Percentiles rank a stretch among this genome's conserved stretches.
Conservation (phyloP, 495 filamentous ascomycete species). For the Neurospora sublineolata region DNA sequence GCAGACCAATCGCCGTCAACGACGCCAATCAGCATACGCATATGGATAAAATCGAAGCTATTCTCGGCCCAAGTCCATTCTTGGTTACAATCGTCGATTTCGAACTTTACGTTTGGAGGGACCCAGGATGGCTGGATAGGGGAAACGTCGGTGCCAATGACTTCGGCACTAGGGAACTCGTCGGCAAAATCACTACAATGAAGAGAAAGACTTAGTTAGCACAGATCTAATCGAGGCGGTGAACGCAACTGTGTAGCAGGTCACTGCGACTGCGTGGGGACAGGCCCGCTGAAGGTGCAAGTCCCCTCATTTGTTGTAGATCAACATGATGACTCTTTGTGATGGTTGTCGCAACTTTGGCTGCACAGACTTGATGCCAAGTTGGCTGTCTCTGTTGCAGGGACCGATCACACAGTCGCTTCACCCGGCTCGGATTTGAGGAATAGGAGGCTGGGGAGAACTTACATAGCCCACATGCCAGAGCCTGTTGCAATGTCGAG, state of each 20-base stretch:
- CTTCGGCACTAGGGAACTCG: slow-evolving; percentile 35
- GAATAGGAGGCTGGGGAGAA: not conserved
- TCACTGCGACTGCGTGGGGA: not conserved
- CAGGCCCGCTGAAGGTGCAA: not conserved
- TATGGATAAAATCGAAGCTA: slow-evolving; percentile 42
- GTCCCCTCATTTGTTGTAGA: not conserved
- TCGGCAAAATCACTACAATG: slow-evolving; percentile 26
- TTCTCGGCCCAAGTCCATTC: slow-evolving; percentile 39
- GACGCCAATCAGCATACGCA: not conserved
- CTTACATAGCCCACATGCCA: slow-evolving; percentile 28
- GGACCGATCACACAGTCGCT: not conserved
- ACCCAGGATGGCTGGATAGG: slow-evolving; percentile 41
- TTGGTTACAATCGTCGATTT: slow-evolving; percentile 43
- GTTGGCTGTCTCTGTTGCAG: not conserved
- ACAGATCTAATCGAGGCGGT: not conserved
- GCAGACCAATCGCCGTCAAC: not conserved
- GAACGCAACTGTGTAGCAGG: not conserved
- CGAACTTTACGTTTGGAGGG: slow-evolving; percentile 37
- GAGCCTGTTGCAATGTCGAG: slow-evolving; percentile 29
- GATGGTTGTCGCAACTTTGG: not conserved
- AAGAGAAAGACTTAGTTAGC: slow-evolving; percentile 1
- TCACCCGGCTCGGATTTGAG: not conserved
- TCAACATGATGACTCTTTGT: not conserved
- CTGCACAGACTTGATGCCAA: not conserved
- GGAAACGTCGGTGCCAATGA: slow-evolving; percentile 52